Percentiles rank a stretch among this genome's conserved stretches.
phyloP scores from a whole-genome alignment of 305 asterid species.

The Fraxinus platypoda region DNA sequence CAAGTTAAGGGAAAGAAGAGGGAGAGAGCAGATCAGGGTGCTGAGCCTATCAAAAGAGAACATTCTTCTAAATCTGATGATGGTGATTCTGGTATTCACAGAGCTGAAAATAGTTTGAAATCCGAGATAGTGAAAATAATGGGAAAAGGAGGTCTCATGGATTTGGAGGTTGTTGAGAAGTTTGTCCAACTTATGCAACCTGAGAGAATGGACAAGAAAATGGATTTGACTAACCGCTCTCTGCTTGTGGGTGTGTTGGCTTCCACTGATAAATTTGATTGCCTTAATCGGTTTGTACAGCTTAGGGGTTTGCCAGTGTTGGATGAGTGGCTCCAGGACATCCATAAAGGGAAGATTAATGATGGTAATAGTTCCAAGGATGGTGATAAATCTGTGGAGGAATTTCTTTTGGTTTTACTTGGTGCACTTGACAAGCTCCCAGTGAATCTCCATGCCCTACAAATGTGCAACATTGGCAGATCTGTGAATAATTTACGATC shows the following conservation, averaged over 20 bases:
- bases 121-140: constrained; percentile 47
- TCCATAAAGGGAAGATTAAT: constrained; percentile 46
- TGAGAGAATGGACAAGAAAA: constrained; percentile 42
- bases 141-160: constrained; percentile 47
- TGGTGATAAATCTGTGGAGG: constrained; percentile 55
- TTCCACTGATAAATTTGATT: constrained; percentile 54
- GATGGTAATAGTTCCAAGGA: constrained; percentile 37
- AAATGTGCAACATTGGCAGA: constrained; percentile 74
- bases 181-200: constrained; percentile 56
- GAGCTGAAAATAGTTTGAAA: constrained; percentile 38
- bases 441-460: constrained; percentile 68
- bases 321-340: constrained; percentile 67
- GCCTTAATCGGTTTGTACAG: constrained; percentile 57
- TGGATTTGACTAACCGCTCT: constrained; percentile 52
- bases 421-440: constrained; percentile 77
- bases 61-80: constrained; percentile 42
- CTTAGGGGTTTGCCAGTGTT: constrained; percentile 52
- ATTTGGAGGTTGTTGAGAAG: constrained; percentile 51
- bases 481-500: constrained; percentile 72
- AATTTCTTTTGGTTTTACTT: constrained; percentile 64
- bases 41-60: constrained; percentile 46
- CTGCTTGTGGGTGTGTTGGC: constrained; percentile 59
- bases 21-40: constrained; percentile 51
- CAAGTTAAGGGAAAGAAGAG: constrained; percentile 61
- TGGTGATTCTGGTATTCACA: constrained; percentile 28